A percentile compares a stretch with the other conserved stretches of the same genome.
Conservation (phyloP, 2,329 filamentous ascomycete species). For the Graphilbum sp. region DNA sequence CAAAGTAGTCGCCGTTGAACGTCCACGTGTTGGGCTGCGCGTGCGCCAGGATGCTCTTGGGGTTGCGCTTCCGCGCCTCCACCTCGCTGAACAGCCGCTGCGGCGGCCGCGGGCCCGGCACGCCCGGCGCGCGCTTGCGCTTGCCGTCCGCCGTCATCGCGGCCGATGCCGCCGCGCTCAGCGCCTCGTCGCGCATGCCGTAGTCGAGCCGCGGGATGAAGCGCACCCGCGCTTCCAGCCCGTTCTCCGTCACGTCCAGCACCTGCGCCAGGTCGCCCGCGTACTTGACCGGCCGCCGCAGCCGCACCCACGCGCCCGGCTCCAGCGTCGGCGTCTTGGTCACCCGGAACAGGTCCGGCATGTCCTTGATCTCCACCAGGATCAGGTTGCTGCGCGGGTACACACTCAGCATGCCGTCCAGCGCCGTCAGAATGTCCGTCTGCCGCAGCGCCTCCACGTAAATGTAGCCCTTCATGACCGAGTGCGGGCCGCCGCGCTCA, state of each 20-base stretch:
- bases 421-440: slow-evolving; percentile 66
- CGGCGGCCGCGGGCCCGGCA: slow-evolving; percentile 55
- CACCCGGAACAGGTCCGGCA: slow-evolving; percentile 87
- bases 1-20: slow-evolving; percentile 78
- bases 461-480: slow-evolving; percentile 81
- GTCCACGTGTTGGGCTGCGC: slow-evolving; percentile 66
- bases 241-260: slow-evolving; percentile 82
- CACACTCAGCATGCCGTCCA: slow-evolving; percentile 75
- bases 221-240: slow-evolving; percentile 70
- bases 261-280: slow-evolving; percentile 82
- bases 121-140: slow-evolving; percentile 54
- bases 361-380: slow-evolving; percentile 88
- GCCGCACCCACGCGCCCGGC: slow-evolving; percentile 81
- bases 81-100: slow-evolving; percentile 84
- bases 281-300: slow-evolving; percentile 67
- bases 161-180: slow-evolving; percentile 27
- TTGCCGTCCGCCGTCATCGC: slow-evolving; percentile 44
- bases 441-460: slow-evolving; percentile 86
- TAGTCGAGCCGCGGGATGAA: slow-evolving; percentile 89
- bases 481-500: slow-evolving; percentile 63
- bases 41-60: slow-evolving; percentile 45
- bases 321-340: slow-evolving; percentile 73
- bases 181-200: slow-evolving; percentile 61
- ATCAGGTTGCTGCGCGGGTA: slow-evolving; percentile 79
- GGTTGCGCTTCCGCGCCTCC: slow-evolving; percentile 80